phyloP scores from a whole-genome alignment of 2,329 filamentous ascomycete species.

The Monilinia vaccinii-corymbosi region DNA sequence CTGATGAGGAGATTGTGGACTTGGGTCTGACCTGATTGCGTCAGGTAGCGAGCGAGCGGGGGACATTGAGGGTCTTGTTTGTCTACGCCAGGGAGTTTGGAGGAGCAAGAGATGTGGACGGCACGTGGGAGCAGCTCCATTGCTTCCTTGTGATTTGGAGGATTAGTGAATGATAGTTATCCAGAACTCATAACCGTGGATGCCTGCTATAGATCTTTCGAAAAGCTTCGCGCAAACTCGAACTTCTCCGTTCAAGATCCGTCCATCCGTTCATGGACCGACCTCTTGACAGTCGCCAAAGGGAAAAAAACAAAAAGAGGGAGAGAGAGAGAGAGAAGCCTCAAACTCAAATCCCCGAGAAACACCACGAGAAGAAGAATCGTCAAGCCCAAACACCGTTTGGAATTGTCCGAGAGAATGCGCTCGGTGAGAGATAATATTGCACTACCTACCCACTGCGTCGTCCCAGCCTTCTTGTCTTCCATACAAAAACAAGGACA shows the following conservation, averaged over 20 bases:
- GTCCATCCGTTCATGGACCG: too few relatives aligned
- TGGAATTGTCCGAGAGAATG: slow-evolving; percentile 13
- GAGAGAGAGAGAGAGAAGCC: too few relatives aligned
- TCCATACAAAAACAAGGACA: slow-evolving; percentile 12
- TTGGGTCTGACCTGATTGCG: slow-evolving; percentile 5
- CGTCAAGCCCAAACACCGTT: slow-evolving; percentile 16
- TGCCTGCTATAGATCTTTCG: slow-evolving; percentile 16
- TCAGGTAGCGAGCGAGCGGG: slow-evolving; percentile 12
- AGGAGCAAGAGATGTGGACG: neutral
- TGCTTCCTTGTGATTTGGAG: slow-evolving; percentile 9
- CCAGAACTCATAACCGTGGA: slow-evolving; percentile 16
- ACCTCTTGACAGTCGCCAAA: slow-evolving; percentile 13
- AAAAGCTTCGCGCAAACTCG: slow-evolving; percentile 14
- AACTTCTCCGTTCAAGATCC: slow-evolving; percentile 13
- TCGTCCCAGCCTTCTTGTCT: slow-evolving; percentile 13
- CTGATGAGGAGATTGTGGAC: slow-evolving; percentile 11
- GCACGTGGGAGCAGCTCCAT: slow-evolving; percentile 13
- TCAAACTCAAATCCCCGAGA: too few relatives aligned
- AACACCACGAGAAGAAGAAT: slow-evolving; percentile 10
- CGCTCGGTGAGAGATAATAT: slow-evolving; percentile 13
- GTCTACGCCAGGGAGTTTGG: neutral
- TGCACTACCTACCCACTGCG: slow-evolving; percentile 14
- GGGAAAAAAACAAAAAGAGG: too few relatives aligned
- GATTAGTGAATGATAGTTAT: slow-evolving; percentile 14
- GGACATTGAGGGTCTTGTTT: slow-evolving; percentile 1